Evolutionary conservation across 441 rosid genomes (phyloP).

Genomic region (Corymbia citriodora): DNA sequence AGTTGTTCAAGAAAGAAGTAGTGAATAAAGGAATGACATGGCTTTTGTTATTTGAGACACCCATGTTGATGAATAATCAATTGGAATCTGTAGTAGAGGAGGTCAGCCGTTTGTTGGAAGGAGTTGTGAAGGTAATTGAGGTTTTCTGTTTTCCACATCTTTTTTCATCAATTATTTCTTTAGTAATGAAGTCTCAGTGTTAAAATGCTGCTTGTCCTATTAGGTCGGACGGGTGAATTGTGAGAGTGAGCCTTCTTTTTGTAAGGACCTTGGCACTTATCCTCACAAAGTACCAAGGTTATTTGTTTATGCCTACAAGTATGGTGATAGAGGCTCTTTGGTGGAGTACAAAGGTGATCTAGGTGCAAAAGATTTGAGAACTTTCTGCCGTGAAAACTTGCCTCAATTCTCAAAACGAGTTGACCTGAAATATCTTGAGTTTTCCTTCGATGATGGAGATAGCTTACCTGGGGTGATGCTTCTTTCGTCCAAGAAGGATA

Average conservation of each 20-base stretch:
- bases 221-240: slow-evolving; percentile 83
- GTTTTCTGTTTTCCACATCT: not conserved
- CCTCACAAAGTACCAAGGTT: slow-evolving; percentile 55
- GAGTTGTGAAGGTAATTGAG: slow-evolving; percentile 69
- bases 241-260: slow-evolving; percentile 60
- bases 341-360: slow-evolving; percentile 71
- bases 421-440: slow-evolving; percentile 34
- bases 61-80: slow-evolving; percentile 41
- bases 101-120: slow-evolving; percentile 56
- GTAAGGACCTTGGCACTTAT: slow-evolving; percentile 53
- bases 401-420: slow-evolving; percentile 67
- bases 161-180: not conserved
- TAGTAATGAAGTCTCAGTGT: not conserved
- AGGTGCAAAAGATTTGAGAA: slow-evolving; percentile 42
- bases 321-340: slow-evolving; percentile 48
- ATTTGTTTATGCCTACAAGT: slow-evolving; percentile 57
- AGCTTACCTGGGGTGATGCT: slow-evolving; percentile 57
- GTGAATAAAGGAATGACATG: slow-evolving; percentile 76
- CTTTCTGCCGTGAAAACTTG: slow-evolving; percentile 72
- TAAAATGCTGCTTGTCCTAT: not conserved
- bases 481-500: slow-evolving; percentile 74
- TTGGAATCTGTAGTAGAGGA: slow-evolving; percentile 56
- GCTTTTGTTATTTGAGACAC: slow-evolving; percentile 62
- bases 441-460: slow-evolving; percentile 23
- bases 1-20: slow-evolving; percentile 62